Percentiles rank a stretch among this genome's conserved stretches.
phyloP scores from a whole-genome alignment of 1,139 yeast genomes.

The Hemisphaericaspora xylofermentans region DNA sequence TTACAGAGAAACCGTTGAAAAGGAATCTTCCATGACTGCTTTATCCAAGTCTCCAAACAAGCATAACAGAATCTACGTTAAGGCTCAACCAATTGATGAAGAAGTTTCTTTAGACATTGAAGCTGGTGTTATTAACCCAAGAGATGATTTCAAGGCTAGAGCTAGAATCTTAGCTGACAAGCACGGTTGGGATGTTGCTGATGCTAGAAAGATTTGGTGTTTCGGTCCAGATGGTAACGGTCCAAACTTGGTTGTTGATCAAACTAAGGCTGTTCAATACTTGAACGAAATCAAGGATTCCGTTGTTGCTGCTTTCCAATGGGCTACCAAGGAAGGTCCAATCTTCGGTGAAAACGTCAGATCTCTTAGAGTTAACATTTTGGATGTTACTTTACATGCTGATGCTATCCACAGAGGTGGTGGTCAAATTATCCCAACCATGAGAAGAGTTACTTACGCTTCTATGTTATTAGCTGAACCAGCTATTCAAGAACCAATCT shows the following conservation, averaged over 20 bases:
- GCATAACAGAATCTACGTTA: conserved; percentile 99
- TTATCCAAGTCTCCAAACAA: conserved; percentile 99
- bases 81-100: conserved; percentile 95
- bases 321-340: conserved; percentile 99
- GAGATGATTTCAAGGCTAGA: conserved; percentile 99
- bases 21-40: conserved; percentile 92
- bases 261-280: conserved; percentile 99
- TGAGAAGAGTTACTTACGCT: conserved; percentile 99
- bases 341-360: conserved; percentile 94
- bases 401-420: conserved; percentile 99
- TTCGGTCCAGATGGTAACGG: conserved; percentile 99
- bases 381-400: conserved; percentile 99
- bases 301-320: conserved; percentile 99
- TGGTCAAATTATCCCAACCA: conserved; percentile 99
- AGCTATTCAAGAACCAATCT: conserved; percentile 98
- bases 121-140: conserved; percentile 86
- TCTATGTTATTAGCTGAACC: conserved; percentile 98
- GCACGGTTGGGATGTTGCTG: conserved; percentile 99
- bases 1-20: conserved; percentile 97
- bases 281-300: conserved; percentile 99
- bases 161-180: conserved; percentile 99
- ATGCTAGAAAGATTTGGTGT: conserved; percentile 99
- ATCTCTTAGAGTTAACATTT: conserved; percentile 95
- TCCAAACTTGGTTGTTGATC: conserved; percentile 98
- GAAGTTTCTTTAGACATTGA: conserved; percentile 93